These are phyloP conservation scores for Moricandia arvensis DNA, from an alignment of 345 rosid genomes.

Conservation along the genomic window DNA sequence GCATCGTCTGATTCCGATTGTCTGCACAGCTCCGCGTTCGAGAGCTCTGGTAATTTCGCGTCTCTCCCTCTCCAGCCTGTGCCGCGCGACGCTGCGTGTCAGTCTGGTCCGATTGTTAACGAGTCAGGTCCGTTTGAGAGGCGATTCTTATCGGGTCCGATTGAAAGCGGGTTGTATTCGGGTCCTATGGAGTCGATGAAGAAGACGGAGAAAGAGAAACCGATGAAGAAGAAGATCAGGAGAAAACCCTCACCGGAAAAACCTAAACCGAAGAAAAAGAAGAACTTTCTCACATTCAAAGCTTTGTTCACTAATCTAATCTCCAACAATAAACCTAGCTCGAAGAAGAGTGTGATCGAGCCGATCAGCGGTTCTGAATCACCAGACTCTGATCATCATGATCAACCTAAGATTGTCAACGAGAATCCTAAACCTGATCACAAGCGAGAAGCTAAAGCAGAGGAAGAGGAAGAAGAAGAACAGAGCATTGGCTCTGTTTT, in stretches of 20 bases:
- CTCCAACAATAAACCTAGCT: conserved; percentile 41
- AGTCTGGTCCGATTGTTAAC: conserved; percentile 53
- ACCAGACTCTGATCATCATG: conserved; percentile 29
- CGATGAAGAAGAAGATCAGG: conserved; percentile 35
- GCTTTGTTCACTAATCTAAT: conserved; percentile 48
- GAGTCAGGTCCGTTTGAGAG: conserved; percentile 54
- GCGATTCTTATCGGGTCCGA: conserved; percentile 49
- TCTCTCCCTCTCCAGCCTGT: conserved; percentile 89
- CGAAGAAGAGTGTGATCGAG: conserved; percentile 45
- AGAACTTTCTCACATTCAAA: conserved; percentile 34
- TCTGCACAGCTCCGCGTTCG: conserved; percentile 56
- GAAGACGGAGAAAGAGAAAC: conserved; percentile 43
- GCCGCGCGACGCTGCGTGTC: conserved; percentile 47
- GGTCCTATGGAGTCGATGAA: conserved; percentile 36
- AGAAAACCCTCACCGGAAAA: conserved; percentile 10
- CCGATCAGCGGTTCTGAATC: conserved; percentile 46
- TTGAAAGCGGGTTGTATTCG: conserved; percentile 42
- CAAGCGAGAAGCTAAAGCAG: conserved; percentile 1
- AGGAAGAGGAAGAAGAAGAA: conserved; percentile 23
- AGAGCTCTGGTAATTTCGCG: conserved; percentile 82
- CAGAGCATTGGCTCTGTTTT: conserved; percentile 44
- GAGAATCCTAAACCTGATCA: conserved; percentile 21
- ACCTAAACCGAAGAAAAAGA: conserved; percentile 40
- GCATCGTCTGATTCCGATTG: background rate
- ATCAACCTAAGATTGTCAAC: conserved; percentile 7